phyloP scores from a whole-genome alignment of 805 yeast genomes.

The Candida orba region DNA sequence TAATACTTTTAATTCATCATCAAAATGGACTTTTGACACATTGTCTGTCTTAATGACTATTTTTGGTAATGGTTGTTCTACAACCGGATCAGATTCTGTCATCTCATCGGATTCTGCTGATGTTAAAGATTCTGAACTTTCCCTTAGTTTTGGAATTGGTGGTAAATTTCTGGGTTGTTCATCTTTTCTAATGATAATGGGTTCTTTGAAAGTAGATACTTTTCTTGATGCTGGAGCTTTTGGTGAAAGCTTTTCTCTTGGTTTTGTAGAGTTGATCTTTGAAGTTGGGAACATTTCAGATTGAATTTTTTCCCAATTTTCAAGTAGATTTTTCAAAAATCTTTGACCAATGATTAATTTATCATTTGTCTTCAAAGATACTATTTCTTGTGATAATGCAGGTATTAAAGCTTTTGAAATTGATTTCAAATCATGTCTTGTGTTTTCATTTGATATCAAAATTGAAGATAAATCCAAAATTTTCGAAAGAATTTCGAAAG shows the following conservation, averaged over 20 bases:
- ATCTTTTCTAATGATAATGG: slow-evolving; percentile 6
- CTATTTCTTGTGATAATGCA: slow-evolving; percentile 46
- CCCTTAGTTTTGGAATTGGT: slow-evolving; percentile 7
- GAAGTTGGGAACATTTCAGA: slow-evolving; percentile 3
- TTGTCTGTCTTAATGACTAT: not conserved
- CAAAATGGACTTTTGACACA: slow-evolving; percentile 2
- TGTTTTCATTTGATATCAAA: slow-evolving; percentile 33
- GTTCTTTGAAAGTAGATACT: slow-evolving; percentile 7
- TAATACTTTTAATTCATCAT: slow-evolving; percentile 11
- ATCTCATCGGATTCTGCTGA: slow-evolving; percentile 8
- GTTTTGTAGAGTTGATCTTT: not conserved
- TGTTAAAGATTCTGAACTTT: slow-evolving; percentile 13
- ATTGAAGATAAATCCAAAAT: slow-evolving; percentile 33
- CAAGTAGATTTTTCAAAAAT: slow-evolving; percentile 45
- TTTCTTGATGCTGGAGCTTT: slow-evolving; percentile 16
- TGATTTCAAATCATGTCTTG: slow-evolving; percentile 33
- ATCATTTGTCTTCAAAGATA: slow-evolving; percentile 37
- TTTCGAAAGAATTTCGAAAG: slow-evolving; percentile 29
- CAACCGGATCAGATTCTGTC: not conserved
- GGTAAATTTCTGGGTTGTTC: slow-evolving; percentile 14
- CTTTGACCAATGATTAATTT: slow-evolving; percentile 44
- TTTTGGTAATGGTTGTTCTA: not conserved
- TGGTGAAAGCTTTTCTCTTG: not conserved
- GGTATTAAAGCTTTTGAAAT: slow-evolving; percentile 28
- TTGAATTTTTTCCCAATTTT: slow-evolving; percentile 35